Base-by-base conservation (phyloP, 1,139 yeast genomes). In the Lodderomyces theae region DNA sequence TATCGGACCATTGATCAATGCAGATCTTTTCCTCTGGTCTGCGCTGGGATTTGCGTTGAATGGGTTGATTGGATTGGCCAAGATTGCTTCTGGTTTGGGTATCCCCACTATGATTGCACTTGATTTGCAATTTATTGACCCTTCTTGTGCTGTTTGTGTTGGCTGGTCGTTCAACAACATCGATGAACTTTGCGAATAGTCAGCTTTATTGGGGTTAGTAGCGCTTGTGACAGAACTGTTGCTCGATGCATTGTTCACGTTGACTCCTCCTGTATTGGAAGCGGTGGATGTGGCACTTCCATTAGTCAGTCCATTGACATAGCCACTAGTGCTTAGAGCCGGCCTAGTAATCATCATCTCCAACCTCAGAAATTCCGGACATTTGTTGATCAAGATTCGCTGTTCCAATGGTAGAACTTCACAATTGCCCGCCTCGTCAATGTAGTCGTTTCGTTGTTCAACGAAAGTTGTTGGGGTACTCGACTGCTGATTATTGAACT, bases 1-100 rank as follows among this genome's bases (percentile, higher is more conserved):
- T 8, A 90, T 80, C 1, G 97, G 97, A 0, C 97, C 97, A 43
- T 76, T 78, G 23, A 82, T 66, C 38, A 90, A 64, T 0, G 97
- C 96, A 5, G 83, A 79, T 42, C 89, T 72, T 56, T 90, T 90
- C 34, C 96, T 70, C 49, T 80, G 84, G 56, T 89, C 97, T 3
- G 82, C 72, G 1, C 82, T 70, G 2, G 87, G 84, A 41, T 68
- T 67, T 5, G 77, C 69, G 50, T 62, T 68, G 53, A 67, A 69
- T 2, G 72, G 72, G 42, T 68, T 69, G 29, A 70, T 64, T 3
- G 74, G 74, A 28, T 50, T 55, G 11, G 53, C 51, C 23, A 70
- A 52, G 35, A 52, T 57, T 1, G 66, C 53, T 42, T 72, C 77
- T 1, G 76, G 74, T 15, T 60, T 59, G 0, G 77, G 76, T 12